Evolutionary conservation across 163 green algal species (phyloP).

Genomic region (Scenedesmus sp.): DNA sequence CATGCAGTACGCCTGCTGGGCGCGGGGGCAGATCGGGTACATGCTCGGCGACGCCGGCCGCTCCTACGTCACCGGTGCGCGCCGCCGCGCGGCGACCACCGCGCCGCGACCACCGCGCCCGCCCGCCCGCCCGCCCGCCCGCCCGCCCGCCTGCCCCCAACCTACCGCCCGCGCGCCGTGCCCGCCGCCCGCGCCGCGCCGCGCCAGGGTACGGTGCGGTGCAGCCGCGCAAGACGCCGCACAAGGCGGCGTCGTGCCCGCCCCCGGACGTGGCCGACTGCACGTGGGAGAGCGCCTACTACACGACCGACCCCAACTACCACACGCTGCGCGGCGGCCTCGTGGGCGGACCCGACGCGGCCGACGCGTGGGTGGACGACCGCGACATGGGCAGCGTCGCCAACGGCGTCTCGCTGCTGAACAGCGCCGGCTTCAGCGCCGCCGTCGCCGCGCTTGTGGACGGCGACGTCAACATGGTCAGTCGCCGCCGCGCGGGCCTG

Average conservation of each 20-base stretch:
- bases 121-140: too few species aligned
- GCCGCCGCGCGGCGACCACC: too few species aligned
- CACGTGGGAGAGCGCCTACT: slow-evolving; percentile 50
- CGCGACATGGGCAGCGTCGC: slow-evolving; percentile 36
- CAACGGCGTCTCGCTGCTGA: slow-evolving; percentile 31
- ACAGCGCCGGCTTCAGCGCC: slow-evolving; percentile 41
- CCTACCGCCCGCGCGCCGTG: too few species aligned
- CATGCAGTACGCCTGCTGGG: slow-evolving; percentile 49
- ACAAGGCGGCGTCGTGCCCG: slow-evolving; percentile 44
- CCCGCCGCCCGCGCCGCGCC: background rate
- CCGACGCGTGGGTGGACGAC: slow-evolving; percentile 36
- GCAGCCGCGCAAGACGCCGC: slow-evolving; percentile 44
- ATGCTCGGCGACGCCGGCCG: slow-evolving; percentile 34
- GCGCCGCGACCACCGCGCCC: too few species aligned
- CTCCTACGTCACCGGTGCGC: slow-evolving; percentile 39
- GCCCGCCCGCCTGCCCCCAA: too few species aligned
- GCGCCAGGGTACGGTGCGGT: slow-evolving; percentile 37
- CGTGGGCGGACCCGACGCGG: slow-evolving; percentile 43
- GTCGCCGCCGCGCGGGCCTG: too few species aligned
- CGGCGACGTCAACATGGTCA: slow-evolving; percentile 50
- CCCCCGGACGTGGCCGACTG: slow-evolving; percentile 44
- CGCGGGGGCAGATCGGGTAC: slow-evolving; percentile 47
- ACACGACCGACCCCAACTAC: slow-evolving; percentile 52
- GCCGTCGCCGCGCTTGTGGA: slow-evolving; percentile 33
- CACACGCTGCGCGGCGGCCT: slow-evolving; percentile 41